These are phyloP conservation scores for Teratosphaeria epicoccoides DNA, from an alignment of 2,329 filamentous ascomycete species.

Conservation along the genomic window DNA sequence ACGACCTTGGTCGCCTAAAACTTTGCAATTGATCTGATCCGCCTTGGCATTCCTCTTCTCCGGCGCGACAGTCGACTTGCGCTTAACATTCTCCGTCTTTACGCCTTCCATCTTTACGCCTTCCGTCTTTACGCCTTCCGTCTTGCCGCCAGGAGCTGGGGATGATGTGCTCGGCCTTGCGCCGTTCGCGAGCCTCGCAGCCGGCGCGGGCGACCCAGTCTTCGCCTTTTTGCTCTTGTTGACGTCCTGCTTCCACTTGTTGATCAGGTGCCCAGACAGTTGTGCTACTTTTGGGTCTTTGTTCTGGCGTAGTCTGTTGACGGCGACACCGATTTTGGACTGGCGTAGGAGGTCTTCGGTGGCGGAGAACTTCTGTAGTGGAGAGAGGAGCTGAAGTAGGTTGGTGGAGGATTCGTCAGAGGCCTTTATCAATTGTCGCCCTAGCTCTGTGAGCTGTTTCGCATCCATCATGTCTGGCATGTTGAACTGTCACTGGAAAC, in stretches of 20 bases:
- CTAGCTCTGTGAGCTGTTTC: slow-evolving; percentile 67
- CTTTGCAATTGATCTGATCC: slow-evolving; percentile 69
- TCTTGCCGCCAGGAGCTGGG: slow-evolving; percentile 36
- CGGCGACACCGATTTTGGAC: slow-evolving; percentile 82
- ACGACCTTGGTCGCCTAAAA: slow-evolving; percentile 62
- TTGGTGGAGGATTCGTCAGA: slow-evolving; percentile 60
- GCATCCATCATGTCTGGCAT: slow-evolving; percentile 51
- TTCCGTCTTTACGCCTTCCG: slow-evolving; percentile 19
- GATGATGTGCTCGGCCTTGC: slow-evolving; percentile 32
- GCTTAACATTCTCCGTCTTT: slow-evolving; percentile 20
- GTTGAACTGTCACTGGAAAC: neutral
- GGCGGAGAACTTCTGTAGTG: slow-evolving; percentile 70
- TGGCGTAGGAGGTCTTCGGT: slow-evolving; percentile 84
- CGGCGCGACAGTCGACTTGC: slow-evolving; percentile 46
- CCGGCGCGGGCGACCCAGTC: slow-evolving; percentile 34
- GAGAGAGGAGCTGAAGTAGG: slow-evolving; percentile 62
- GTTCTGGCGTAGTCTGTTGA: slow-evolving; percentile 76
- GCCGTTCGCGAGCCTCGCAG: slow-evolving; percentile 25
- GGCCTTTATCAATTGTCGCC: slow-evolving; percentile 72
- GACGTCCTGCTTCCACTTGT: slow-evolving; percentile 75
- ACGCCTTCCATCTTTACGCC: slow-evolving; percentile 15
- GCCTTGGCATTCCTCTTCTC: slow-evolving; percentile 72
- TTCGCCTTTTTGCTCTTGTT: slow-evolving; percentile 36
- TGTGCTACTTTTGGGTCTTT: slow-evolving; percentile 62
- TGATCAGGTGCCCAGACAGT: slow-evolving; percentile 70